Evolutionary conservation across 2,329 filamentous ascomycete genomes (phyloP).

Genomic region (Aspergillus clavatus): DNA sequence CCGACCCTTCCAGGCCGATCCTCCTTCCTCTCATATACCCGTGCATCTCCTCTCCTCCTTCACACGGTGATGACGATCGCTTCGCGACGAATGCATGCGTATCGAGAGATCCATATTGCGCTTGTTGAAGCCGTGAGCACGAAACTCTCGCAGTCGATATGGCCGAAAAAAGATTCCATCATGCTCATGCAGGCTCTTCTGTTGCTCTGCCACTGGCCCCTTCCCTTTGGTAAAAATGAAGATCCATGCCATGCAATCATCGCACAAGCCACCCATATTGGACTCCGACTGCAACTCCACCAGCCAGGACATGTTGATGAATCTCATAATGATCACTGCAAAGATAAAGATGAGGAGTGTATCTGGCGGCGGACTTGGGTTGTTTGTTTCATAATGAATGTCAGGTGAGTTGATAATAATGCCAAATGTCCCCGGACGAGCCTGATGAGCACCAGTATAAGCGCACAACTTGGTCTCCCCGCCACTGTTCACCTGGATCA

Average conservation of each 20-base stretch:
- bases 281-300: constrained; percentile 7
- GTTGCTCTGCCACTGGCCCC: constrained; percentile 9
- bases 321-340: constrained; percentile 2
- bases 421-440: too few species aligned
- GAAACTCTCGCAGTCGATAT: neutral
- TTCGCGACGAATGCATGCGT: constrained; percentile 1
- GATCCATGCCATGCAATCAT: constrained; percentile 7
- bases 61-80: constrained; percentile 8
- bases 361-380: constrained; percentile 6
- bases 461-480: constrained; percentile 9
- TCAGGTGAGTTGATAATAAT: constrained; percentile 1
- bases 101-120: neutral
- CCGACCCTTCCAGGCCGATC: constrained; percentile 3
- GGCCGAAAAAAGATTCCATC: constrained; percentile 1
- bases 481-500: constrained; percentile 8
- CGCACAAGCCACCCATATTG: constrained; percentile 8
- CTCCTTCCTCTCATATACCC: constrained; percentile 4
- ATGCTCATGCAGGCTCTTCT: constrained; percentile 8
- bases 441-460: neutral
- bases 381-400: constrained; percentile 9
- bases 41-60: constrained; percentile 5
- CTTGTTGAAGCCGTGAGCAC: constrained; percentile 5
- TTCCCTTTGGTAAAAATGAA: constrained; percentile 8
- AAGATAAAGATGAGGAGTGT: constrained; percentile 1
- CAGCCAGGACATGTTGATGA: constrained; percentile 2